Percentiles rank a stretch among this genome's conserved stretches.
Conservation (phyloP, 257 asterid genomes). For the Petrea volubilis region DNA sequence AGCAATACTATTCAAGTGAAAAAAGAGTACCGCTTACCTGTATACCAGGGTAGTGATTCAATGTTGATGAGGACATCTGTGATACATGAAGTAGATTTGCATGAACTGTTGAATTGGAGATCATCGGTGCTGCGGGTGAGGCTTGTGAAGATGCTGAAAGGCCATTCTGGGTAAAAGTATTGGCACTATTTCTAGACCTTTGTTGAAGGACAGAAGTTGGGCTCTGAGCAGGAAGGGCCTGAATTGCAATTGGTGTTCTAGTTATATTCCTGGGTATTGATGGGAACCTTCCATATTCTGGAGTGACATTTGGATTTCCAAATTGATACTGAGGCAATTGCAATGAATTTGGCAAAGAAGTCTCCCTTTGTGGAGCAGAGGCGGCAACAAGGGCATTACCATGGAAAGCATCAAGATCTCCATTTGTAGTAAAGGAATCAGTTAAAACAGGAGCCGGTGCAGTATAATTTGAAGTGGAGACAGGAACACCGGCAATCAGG, state of each 20-base stretch:
- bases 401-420: slow-evolving; percentile 19
- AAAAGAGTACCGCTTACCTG: slow-evolving; percentile 35
- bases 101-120: slow-evolving; percentile 18
- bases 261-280: slow-evolving; percentile 39
- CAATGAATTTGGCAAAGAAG: slow-evolving; percentile 31
- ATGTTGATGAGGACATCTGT: slow-evolving; percentile 27
- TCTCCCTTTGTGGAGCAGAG: slow-evolving; percentile 35
- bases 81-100: no score
- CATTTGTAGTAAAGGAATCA: slow-evolving; percentile 23
- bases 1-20: neutral
- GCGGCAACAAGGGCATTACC: slow-evolving; percentile 32
- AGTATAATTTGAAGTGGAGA: no score
- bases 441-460: slow-evolving; percentile 27
- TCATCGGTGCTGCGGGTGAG: slow-evolving; percentile 35
- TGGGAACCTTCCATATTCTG: slow-evolving; percentile 51
- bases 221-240: slow-evolving; percentile 42
- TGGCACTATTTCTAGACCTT: slow-evolving; percentile 30
- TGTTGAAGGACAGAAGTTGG: slow-evolving; percentile 40
- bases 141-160: slow-evolving; percentile 41
- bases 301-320: slow-evolving; percentile 35
- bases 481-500: slow-evolving; percentile 24
- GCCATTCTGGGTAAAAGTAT: slow-evolving; percentile 19
- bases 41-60: slow-evolving; percentile 24
- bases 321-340: slow-evolving; percentile 49
- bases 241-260: slow-evolving; percentile 55